phyloP scores from a whole-genome alignment of 352 stramenopile genomes.

The Phytopythium mirpurense region DNA sequence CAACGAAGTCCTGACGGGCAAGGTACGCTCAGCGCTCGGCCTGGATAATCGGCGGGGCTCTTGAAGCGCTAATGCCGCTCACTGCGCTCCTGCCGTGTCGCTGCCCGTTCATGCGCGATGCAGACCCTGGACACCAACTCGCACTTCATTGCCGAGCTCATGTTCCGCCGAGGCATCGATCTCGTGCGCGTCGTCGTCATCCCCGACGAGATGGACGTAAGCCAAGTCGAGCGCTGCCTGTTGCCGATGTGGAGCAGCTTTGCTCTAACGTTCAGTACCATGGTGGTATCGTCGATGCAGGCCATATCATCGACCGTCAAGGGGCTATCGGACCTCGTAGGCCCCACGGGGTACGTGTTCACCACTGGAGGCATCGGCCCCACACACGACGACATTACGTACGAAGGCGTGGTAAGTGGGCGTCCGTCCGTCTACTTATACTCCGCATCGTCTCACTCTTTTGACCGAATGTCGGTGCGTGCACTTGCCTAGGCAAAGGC shows the following conservation, averaged over 20 bases:
- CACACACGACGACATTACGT: slow-evolving; percentile 87
- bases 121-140: slow-evolving; percentile 86
- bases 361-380: slow-evolving; percentile 81
- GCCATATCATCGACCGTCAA: slow-evolving; percentile 69
- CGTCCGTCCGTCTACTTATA: background rate
- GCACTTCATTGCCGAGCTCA: slow-evolving; percentile 73
- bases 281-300: slow-evolving; percentile 60
- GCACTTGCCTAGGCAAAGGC: slow-evolving; percentile 49
- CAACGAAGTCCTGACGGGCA: slow-evolving; percentile 83
- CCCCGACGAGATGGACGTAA: slow-evolving; percentile 63
- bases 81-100: too few species aligned
- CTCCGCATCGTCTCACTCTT: background rate
- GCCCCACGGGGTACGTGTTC: slow-evolving; percentile 72
- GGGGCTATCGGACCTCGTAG: slow-evolving; percentile 67
- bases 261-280: background rate
- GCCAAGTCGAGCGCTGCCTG: slow-evolving; percentile 7
- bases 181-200: slow-evolving; percentile 77
- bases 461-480: slow-evolving; percentile 5
- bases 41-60: too few species aligned
- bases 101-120: background rate
- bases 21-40: too few species aligned
- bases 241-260: background rate
- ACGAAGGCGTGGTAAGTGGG: slow-evolving; percentile 57
- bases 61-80: too few species aligned
- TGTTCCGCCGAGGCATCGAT: slow-evolving; percentile 77